These are phyloP conservation scores for Amauroascus niger DNA, from an alignment of 2,329 filamentous ascomycete species.

Conservation along the genomic window DNA sequence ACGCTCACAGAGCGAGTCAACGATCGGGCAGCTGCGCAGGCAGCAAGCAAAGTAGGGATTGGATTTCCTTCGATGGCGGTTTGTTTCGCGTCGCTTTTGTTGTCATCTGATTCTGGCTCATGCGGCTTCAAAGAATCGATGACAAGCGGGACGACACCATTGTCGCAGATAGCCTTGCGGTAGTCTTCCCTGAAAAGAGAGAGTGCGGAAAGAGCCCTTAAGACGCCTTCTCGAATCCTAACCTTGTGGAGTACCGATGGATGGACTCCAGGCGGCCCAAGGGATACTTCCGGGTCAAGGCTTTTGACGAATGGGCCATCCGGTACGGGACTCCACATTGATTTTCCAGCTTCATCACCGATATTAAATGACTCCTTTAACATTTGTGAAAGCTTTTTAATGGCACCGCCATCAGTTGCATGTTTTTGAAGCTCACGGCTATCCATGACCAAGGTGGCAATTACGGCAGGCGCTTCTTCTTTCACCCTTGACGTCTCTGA, in stretches of 20 bases:
- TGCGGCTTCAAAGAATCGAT: conserved; percentile 68
- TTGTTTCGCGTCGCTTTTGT: conserved; percentile 22
- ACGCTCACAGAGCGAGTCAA: conserved; percentile 77
- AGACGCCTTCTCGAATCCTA: conserved; percentile 61
- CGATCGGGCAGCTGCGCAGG: conserved; percentile 70
- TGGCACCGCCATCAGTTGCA: conserved; percentile 60
- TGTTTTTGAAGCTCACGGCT: conserved; percentile 71
- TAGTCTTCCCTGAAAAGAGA: conserved; percentile 74
- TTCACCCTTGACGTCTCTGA: conserved; percentile 46
- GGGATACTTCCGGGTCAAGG: conserved; percentile 33
- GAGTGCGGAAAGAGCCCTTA: conserved; percentile 74
- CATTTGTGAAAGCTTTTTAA: conserved; percentile 53
- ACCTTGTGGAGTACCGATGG: conserved; percentile 58
- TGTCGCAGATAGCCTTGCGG: conserved; percentile 69
- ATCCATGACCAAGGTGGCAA: conserved; percentile 70
- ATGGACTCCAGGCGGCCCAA: conserved; percentile 55
- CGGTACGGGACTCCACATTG: conserved; percentile 46
- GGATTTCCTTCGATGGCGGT: conserved; percentile 62
- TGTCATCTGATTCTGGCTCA: conserved; percentile 16
- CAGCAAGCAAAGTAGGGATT: conserved; percentile 66
- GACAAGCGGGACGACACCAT: conserved; percentile 70
- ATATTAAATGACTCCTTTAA: conserved; percentile 59
- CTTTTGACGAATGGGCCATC: conserved; percentile 15
- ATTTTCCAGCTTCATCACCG: conserved; percentile 39
- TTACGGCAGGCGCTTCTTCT: conserved; percentile 62